phyloP scores from a whole-genome alignment of 192 early-diverging fungal genomes.

The Coemansia erecta region DNA sequence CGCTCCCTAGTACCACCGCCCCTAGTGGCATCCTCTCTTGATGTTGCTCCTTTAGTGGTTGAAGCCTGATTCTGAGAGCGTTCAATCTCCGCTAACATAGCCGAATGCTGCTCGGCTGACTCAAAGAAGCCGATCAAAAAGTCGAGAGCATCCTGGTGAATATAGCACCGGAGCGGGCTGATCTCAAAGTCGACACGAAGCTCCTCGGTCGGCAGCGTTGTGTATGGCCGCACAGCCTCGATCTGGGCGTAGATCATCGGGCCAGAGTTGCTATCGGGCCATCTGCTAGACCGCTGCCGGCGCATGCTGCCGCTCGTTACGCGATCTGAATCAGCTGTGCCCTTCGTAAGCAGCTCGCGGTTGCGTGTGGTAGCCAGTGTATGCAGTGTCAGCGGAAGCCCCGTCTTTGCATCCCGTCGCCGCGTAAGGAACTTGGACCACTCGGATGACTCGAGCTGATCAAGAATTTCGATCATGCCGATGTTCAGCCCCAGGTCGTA shows the following conservation, averaged over 20 bases:
- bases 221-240: slow-evolving; percentile 50
- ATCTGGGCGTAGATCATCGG: slow-evolving; percentile 41
- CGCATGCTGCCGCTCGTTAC: slow-evolving; percentile 38
- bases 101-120: slow-evolving; percentile 20
- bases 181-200: slow-evolving; percentile 59
- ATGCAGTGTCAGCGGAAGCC: slow-evolving; percentile 42
- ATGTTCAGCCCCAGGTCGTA: slow-evolving; percentile 41
- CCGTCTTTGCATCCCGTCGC: slow-evolving; percentile 42
- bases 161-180: slow-evolving; percentile 80
- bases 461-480: slow-evolving; percentile 46
- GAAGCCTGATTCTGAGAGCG: not conserved
- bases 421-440: slow-evolving; percentile 55
- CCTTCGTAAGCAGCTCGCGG: slow-evolving; percentile 43
- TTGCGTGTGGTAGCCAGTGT: slow-evolving; percentile 44
- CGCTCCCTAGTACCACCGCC: not conserved
- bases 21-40: not conserved
- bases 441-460: slow-evolving; percentile 50
- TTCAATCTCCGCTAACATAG: slow-evolving; percentile 1
- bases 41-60: not conserved
- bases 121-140: slow-evolving; percentile 82
- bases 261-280: slow-evolving; percentile 40
- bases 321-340: slow-evolving; percentile 41
- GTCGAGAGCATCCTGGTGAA: slow-evolving; percentile 90
- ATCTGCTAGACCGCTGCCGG: slow-evolving; percentile 34
- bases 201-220: slow-evolving; percentile 38